Evolutionary conservation across 148 eudicot species (phyloP).

Genomic region (Fagopyrum homotropicum): DNA sequence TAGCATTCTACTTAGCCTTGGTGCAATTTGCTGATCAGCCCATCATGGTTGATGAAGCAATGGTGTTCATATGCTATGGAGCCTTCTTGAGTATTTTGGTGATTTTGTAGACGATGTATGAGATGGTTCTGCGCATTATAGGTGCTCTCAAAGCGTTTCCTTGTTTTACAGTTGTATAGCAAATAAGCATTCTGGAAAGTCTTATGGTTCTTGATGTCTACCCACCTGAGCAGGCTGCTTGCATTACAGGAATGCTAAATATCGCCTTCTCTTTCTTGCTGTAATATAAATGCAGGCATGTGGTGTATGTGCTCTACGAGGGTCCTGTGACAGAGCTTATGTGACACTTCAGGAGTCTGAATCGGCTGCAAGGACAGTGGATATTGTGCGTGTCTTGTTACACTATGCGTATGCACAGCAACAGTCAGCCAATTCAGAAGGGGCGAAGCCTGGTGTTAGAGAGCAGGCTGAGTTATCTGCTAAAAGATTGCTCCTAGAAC

Average conservation of each 20-base stretch:
- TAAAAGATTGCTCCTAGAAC: slow-evolving; percentile 60
- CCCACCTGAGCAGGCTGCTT: no score
- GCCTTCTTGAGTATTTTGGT: neutral
- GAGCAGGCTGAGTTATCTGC: slow-evolving; percentile 50
- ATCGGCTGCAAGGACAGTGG: slow-evolving; percentile 66
- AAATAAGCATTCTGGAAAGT: neutral
- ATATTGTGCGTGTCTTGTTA: slow-evolving; percentile 75
- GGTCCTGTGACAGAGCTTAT: slow-evolving; percentile 84
- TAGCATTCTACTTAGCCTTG: no score
- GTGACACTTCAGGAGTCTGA: slow-evolving; percentile 51
- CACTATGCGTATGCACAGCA: slow-evolving; percentile 75
- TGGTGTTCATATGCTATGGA: neutral
- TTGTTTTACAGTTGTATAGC: neutral
- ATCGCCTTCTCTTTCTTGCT: neutral
- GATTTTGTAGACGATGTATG: neutral
- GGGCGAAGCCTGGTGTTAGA: slow-evolving; percentile 32
- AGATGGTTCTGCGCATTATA: neutral
- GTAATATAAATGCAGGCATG: slow-evolving; percentile 54
- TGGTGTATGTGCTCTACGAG: slow-evolving; percentile 59
- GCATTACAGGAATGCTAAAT: no score
- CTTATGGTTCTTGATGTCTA: neutral
- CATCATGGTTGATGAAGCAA: neutral
- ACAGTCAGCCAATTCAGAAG: slow-evolving; percentile 43
- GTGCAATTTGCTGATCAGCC: neutral
- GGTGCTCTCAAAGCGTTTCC: no score